phyloP scores from a whole-genome alignment of 371 early-diverging fungal genomes.

The Neoconidiobolus thromboides region DNA sequence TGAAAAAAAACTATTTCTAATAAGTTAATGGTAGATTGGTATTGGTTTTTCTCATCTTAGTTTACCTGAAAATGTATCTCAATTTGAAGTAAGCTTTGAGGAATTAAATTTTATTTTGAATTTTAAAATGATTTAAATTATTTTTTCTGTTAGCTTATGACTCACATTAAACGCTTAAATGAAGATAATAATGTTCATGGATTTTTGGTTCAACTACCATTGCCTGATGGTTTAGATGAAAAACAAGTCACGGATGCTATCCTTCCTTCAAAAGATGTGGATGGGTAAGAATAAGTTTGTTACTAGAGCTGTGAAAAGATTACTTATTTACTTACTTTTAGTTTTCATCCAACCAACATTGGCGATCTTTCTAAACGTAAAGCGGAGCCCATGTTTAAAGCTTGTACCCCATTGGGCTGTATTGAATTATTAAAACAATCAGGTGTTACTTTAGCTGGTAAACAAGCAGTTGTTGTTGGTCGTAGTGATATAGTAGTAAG shows the following conservation, averaged over 20 bases:
- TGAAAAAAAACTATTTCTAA: not conserved
- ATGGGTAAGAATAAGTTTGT: conserved; percentile 42
- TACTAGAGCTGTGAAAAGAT: not conserved
- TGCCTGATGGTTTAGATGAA: conserved; percentile 69
- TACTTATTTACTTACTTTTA: conserved; percentile 7
- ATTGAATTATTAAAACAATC: conserved; percentile 57
- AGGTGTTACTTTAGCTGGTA: conserved; percentile 49
- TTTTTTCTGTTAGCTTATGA: conserved; percentile 18
- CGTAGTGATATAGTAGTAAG: conserved; percentile 74
- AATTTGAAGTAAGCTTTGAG: conserved; percentile 14
- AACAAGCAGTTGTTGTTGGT: conserved; percentile 76
- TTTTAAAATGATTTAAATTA: not conserved
- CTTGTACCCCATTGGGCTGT: conserved; percentile 89
- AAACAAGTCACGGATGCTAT: conserved; percentile 62
- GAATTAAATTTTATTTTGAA: not conserved
- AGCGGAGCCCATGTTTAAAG: conserved; percentile 53
- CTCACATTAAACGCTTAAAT: conserved; percentile 42
- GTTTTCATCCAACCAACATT: conserved; percentile 76
- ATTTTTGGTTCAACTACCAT: conserved; percentile 85
- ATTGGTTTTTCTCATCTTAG: not conserved
- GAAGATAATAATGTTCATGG: conserved; percentile 63
- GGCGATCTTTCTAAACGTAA: conserved; percentile 70
- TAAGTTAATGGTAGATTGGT: not conserved
- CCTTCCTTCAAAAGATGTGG: conserved; percentile 76
- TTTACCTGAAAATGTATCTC: conserved; percentile 23